These are phyloP conservation scores for Discostella pseudostelligera DNA, from an alignment of 108 stramenopile genomes.

Conservation along the genomic window DNA sequence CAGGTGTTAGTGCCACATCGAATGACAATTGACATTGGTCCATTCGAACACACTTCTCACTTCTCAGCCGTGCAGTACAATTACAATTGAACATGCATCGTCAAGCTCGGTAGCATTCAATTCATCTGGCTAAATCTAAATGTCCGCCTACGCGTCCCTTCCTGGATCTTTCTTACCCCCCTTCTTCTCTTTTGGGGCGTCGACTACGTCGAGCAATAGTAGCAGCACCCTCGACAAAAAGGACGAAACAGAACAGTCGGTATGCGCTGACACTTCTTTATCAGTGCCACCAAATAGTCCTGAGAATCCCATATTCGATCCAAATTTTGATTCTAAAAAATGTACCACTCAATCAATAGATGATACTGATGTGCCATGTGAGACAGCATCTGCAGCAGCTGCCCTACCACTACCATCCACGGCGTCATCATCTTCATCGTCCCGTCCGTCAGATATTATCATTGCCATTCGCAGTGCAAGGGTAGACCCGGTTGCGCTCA, in stretches of 20 bases:
- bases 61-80: too few relatives aligned
- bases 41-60: too few relatives aligned
- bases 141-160: constrained; percentile 50
- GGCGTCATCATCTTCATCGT: constrained; percentile 9
- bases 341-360: background rate
- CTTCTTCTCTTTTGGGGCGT: constrained; percentile 40
- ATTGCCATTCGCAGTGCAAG: constrained; percentile 64
- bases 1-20: too few relatives aligned
- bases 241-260: constrained; percentile 3
- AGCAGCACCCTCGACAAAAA: background rate
- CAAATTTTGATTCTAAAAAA: too few relatives aligned
- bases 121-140: too few relatives aligned
- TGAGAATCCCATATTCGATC: background rate
- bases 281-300: background rate
- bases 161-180: constrained; percentile 48
- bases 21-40: too few relatives aligned
- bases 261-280: background rate
- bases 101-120: too few relatives aligned
- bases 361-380: background rate
- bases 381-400: background rate
- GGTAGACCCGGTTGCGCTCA: constrained; percentile 59
- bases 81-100: too few relatives aligned
- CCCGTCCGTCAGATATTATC: constrained; percentile 30
- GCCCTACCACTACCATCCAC: background rate
- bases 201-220: constrained; percentile 13